A percentile compares a stretch with the other conserved stretches of the same genome.
Evolutionary conservation across 108 stramenopile species (phyloP).

Genomic region (Seminavis robusta): DNA sequence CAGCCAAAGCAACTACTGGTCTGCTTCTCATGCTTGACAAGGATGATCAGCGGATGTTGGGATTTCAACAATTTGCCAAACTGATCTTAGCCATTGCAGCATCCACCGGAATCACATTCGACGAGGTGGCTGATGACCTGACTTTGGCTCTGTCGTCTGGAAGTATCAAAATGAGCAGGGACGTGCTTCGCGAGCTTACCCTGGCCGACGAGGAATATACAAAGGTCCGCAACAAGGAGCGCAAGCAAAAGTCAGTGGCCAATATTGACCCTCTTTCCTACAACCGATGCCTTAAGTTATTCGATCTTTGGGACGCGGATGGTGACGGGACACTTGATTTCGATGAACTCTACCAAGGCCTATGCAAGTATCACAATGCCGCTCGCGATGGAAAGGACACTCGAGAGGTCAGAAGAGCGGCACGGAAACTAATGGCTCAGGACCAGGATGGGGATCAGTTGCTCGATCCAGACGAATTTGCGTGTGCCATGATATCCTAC

Average conservation of each 20-base stretch:
- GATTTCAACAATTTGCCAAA: conserved; percentile 32
- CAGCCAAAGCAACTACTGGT: conserved; percentile 20
- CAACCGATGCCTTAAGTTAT: conserved; percentile 21
- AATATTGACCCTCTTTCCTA: conserved; percentile 26
- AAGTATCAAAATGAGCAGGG: neutral
- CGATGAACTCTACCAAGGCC: conserved; percentile 29
- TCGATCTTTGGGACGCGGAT: conserved; percentile 37
- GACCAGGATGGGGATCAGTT: conserved; percentile 35
- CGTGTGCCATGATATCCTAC: conserved; percentile 33
- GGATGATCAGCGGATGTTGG: conserved; percentile 28
- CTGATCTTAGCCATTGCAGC: conserved; percentile 33
- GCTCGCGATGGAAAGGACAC: conserved; percentile 3
- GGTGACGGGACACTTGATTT: conserved; percentile 36
- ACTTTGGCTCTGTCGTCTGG: conserved; percentile 6
- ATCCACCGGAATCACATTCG: conserved; percentile 29
- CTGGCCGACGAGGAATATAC: conserved; percentile 23
- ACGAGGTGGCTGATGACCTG: conserved; percentile 30
- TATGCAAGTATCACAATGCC: conserved; percentile 31
- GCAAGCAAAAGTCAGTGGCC: conserved; percentile 10
- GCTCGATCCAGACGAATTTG: conserved; percentile 37
- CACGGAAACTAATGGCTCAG: conserved; percentile 30
- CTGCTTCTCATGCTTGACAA: conserved; percentile 39
- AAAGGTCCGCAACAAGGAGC: conserved; percentile 2
- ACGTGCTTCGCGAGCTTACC: conserved; percentile 11
- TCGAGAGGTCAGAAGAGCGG: conserved; percentile 21